Evolutionary conservation across 345 rosid species (phyloP), one percentile per base, ranked within the genome.

Genomic region (Salix dunnii): DNA sequence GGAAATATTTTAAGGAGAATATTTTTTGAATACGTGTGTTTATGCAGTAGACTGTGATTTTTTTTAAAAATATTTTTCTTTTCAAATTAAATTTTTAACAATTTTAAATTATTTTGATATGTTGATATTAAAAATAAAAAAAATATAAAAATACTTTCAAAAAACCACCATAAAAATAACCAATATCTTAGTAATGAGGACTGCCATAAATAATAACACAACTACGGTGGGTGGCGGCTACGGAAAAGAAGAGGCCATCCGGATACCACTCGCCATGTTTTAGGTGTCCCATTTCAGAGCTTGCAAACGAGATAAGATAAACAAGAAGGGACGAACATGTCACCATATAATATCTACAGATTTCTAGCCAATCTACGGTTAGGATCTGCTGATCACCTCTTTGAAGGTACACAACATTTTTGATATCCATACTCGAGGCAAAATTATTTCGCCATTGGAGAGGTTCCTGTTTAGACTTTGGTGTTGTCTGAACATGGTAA

Each of bases 211-310:
- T 5, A 33, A 33, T 33, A 33, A 33, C 36, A 33, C 36, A 0
- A 33, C 43, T 2, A 40, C 43, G 14, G 43, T 40, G 43, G 43
- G 43, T 28, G 73, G 20, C 66, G 11, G 70, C n/a, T n/a, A 33
- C 12, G 7, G 21, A 51, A 65, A 67, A n/a, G 61, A 66, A 67
- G 71, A 49, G 36, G 30, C 42, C 2, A 33, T 76, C 73, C 78
- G 78, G 67, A 16, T 53, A 64, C 67, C 70, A n/a, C 61, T 76
- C 70, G 46, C 68, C 36, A 9, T 70, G 74, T 77, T 65, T 74
- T 21, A 0, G 25, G 70, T 31, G 55, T 33, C 7, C n/a, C 40
- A 55, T 60, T 23, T 40, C 38, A 18, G 8, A n/a, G 35, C 65
- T 3, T 51, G 17, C 33, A 23, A 48, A 63, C 70, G 48, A 63